phyloP scores from a whole-genome alignment of 148 eudicot genomes.

The Rhododendron henanense region DNA sequence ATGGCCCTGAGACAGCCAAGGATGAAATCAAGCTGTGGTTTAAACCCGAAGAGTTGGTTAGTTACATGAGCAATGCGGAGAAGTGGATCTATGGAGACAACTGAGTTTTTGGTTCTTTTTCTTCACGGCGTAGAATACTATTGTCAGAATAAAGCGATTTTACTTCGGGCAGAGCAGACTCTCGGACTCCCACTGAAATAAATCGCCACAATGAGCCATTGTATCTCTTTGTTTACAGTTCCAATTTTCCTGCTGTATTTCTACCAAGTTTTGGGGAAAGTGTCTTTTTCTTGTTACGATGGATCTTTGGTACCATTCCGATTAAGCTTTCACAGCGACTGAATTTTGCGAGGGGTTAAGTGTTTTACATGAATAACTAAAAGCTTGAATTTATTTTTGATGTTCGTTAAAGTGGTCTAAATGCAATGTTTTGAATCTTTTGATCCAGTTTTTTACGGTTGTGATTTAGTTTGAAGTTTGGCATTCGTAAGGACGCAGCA shows the following conservation, averaged over 20 bases:
- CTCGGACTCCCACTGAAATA: not conserved
- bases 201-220: not conserved
- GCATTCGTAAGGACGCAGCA: no score
- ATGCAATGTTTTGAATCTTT: no score
- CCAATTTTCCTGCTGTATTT: not conserved
- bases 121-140: not conserved
- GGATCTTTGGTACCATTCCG: not conserved
- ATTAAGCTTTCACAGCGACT: not conserved
- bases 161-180: not conserved
- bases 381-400: not conserved
- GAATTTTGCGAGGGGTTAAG: not conserved
- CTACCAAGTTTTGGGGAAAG: not conserved
- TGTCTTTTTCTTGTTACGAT: not conserved
- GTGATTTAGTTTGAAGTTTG: no score
- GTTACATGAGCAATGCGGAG: constrained; percentile 71
- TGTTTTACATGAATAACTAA: not conserved
- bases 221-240: not conserved
- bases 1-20: constrained; percentile 97
- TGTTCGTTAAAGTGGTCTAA: not conserved
- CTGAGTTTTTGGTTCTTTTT: constrained; percentile 20
- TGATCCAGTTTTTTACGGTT: no score
- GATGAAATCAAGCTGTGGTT: constrained; percentile 92
- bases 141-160: constrained; percentile 9
- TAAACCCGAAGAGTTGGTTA: constrained; percentile 87
- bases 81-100: constrained; percentile 85